Conservation (phyloP, 2,329 filamentous ascomycete species). For the Thelonectria blattea region DNA sequence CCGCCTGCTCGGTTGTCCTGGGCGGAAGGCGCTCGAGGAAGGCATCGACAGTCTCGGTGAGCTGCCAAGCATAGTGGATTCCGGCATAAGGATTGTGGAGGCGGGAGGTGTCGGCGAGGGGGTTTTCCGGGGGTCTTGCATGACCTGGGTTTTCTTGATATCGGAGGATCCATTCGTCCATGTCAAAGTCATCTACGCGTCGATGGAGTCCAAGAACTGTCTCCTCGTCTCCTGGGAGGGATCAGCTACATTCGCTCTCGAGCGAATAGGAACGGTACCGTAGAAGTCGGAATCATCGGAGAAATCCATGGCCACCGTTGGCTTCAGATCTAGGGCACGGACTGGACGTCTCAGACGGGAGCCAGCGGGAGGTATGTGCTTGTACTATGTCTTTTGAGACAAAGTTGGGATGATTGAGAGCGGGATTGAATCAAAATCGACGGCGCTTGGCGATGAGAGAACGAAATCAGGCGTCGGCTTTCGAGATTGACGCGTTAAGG, state of each 20-base stretch:
- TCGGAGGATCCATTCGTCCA: conserved; percentile 50
- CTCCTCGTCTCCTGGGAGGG: conserved; percentile 59
- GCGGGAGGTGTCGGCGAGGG: conserved; percentile 34
- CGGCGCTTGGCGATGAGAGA: background rate
- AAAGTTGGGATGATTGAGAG: background rate
- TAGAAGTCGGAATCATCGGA: conserved; percentile 63
- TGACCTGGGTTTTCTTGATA: conserved; percentile 37
- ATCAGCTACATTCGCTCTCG: conserved; percentile 18
- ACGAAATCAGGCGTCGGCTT: too few species aligned
- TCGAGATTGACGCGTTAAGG: background rate
- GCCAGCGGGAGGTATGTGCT: background rate
- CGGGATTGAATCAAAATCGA: background rate
- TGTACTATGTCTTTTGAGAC: too few species aligned
- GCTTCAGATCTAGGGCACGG: background rate
- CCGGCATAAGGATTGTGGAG: conserved; percentile 67
- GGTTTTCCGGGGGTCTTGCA: conserved; percentile 30
- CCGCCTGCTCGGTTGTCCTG: conserved; percentile 58
- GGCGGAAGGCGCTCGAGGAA: conserved; percentile 76
- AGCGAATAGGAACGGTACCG: conserved; percentile 44
- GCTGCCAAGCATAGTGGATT: conserved; percentile 62
- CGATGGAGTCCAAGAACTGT: conserved; percentile 54
- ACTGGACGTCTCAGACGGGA: background rate
- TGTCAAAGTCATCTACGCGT: conserved; percentile 58
- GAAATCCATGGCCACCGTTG: conserved; percentile 41
- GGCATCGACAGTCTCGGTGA: conserved; percentile 65